Evolutionary conservation across 108 stramenopile genomes (phyloP), one percentile per base, ranked within the genome.

Genomic region (Discostella stelligeroides): DNA sequence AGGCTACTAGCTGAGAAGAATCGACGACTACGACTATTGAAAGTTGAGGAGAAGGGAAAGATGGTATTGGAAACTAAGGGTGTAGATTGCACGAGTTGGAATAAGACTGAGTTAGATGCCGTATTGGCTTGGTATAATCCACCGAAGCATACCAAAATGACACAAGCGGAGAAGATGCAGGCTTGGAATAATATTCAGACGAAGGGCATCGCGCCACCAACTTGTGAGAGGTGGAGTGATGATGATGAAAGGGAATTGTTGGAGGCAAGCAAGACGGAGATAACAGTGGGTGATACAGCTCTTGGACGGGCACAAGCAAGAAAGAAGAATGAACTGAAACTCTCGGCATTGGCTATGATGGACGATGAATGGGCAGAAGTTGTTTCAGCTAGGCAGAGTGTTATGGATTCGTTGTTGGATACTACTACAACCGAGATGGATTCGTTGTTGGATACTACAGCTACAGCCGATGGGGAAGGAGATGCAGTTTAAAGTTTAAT

Each of bases 201-300:
- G 14, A 9, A 9, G 7, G 13, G 24, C 3, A 42, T 4, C 14
- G 21, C 41, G 4, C 43, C 45, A 5, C 41, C 61, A 25, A 1
- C 27, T 10, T 63, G 14, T 6, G 27, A 63, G 25, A 45, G 46
- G 25, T 63, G 61, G 45, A 46, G 43, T 15, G 27, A 63, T 9
- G 45, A 24, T 3, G 42, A 63, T 9, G 45, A 63, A 14, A 4
- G 7, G 23, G 6, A 63, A 29, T 45, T 63, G 61, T 3, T 25
- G 15, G 23, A 46, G 42, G 15, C 25, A 1, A 20, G 28, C 23
- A 20, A 9, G 17, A 24, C 43, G 23, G 13, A 46, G 1, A 46
- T 63, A 3, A 27, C 18, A 10, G 46, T 63, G 18, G 42, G 23
- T 3, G 43, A 63, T 46, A 63, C 61, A 27, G 61, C 45, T 5